These are phyloP conservation scores for Lojkania enalia DNA, from an alignment of 2,329 filamentous ascomycete genomes.

Conservation along the genomic window DNA sequence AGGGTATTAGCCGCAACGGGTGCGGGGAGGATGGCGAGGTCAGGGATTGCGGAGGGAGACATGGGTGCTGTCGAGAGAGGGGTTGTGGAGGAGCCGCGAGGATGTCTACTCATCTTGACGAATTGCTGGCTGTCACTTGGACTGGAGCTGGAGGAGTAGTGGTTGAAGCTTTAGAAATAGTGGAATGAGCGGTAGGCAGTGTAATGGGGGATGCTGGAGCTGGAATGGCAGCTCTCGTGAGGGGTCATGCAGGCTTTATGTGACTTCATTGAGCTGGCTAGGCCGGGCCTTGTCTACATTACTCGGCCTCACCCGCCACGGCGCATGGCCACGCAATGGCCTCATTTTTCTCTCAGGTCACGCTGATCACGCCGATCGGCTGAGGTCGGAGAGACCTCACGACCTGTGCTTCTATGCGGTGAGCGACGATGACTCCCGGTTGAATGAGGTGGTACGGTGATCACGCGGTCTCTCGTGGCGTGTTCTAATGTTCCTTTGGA, in stretches of 20 bases:
- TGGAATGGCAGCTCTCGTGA: conserved; percentile 23
- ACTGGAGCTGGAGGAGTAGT: background rate
- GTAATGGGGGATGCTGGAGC: conserved; percentile 12
- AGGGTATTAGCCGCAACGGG: conserved; percentile 31
- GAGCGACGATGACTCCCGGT: background rate
- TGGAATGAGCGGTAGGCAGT: background rate
- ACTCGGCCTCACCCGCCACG: no score
- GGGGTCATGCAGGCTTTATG: conserved; percentile 40
- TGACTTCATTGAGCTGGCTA: conserved; percentile 42
- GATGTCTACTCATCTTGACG: background rate
- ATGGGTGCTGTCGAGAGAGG: conserved; percentile 32
- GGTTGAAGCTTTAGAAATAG: conserved; percentile 1
- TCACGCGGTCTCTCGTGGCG: no score
- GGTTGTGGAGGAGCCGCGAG: conserved; percentile 31
- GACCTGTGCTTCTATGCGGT: background rate
- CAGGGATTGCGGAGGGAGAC: conserved; percentile 39
- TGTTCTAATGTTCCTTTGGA: no score
- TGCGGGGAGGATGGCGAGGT: conserved; percentile 34
- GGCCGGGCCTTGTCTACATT: no score
- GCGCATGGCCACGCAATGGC: no score
- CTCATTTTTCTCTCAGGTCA: background rate
- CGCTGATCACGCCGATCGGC: background rate
- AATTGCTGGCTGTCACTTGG: background rate
- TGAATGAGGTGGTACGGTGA: background rate
- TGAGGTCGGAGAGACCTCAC: background rate